Base-by-base conservation (phyloP, 2,329 filamentous ascomycete species). In the Didymellaceae sp. region DNA sequence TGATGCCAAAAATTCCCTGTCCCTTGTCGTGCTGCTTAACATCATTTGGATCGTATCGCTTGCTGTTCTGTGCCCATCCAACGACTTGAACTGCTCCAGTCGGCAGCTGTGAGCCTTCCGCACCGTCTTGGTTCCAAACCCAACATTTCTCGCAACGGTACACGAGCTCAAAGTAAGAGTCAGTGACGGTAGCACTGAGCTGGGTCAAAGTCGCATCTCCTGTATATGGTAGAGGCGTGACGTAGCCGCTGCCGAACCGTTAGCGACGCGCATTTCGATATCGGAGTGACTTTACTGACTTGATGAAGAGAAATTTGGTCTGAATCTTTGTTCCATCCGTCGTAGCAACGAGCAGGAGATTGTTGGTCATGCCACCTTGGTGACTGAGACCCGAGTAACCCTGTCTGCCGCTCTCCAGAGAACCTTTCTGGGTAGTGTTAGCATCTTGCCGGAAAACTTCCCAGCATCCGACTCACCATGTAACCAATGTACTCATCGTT, bases 201-300 rank as follows among this genome's bases (percentile, higher is more conserved):
- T 85, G 80, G 0, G 82, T 86, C 18, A 89, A 66, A 25, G 77
- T 83, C 7, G 86, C 85, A 55, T 83, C 77, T 45, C 87, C 87
- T 1, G 77, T 77, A 68, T 89, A 88, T 26, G 80, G 62, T 0
- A 77, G 76, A 0, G 86, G 86, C 52, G 78, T 74, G 20, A 78
- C 76, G 63, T 88, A 89, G 38, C 83, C 85, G 41, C 74, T 77
- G 20, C 6, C n/a, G 9, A 5, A 18, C 1, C 6, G 34, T 70
- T 30, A 69, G 61, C 14, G 18, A 35, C 30, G n/a, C 17, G 16
- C 9, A 24, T n/a, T 11, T 14, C 22, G 33, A 8, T n/a, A 20
- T 8, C 13, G 14, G 18, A 2, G 17, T n/a, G 8, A 3, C 7
- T 22, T 10, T 13, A 59, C 69, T 56, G 49, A 71, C 69, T 45